A percentile compares a stretch with the other conserved stretches of the same genome.
Evolutionary conservation across 169 alveolate genomes (phyloP).

Genomic region (Eimeria necatrix): DNA sequence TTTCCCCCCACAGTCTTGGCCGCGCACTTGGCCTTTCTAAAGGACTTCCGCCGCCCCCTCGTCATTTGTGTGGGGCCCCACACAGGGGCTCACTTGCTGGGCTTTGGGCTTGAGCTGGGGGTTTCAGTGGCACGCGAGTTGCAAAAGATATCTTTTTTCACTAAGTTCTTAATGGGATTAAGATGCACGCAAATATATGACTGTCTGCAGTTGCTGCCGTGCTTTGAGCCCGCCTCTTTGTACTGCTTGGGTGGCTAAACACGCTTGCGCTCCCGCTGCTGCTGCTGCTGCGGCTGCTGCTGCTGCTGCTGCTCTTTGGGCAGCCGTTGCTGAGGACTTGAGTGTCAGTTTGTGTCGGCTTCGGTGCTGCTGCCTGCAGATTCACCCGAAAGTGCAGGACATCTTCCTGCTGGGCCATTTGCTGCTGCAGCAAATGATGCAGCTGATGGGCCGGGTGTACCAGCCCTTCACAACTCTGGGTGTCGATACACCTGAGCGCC

Average conservation of each 20-base stretch:
- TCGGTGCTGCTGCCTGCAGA: background rate
- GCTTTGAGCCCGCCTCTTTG: no score
- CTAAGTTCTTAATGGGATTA: no score
- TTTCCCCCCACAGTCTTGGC: background rate
- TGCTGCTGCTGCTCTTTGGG: background rate
- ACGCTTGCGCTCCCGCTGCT: no score
- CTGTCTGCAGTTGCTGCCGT: no score
- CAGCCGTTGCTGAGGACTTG: no score
- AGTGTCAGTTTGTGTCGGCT: no score
- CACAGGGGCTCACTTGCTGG: background rate
- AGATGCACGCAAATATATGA: no score
- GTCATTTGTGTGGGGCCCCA: background rate
- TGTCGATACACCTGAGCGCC: constrained; percentile 48
- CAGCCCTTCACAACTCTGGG: constrained; percentile 57
- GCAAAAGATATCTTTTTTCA: background rate
- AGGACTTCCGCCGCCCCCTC: constrained; percentile 52
- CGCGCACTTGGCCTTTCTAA: background rate
- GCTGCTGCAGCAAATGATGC: constrained; percentile 73
- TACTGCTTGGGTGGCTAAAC: no score
- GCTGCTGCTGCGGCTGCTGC: no score
- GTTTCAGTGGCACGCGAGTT: background rate
- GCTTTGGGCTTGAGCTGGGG: constrained; percentile 18
- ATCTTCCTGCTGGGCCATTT: constrained; percentile 24
- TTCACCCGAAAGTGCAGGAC: constrained; percentile 34
- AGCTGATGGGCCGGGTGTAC: constrained; percentile 40